These are phyloP conservation scores for Diplodia sapinea DNA, from an alignment of 2,329 filamentous ascomycete genomes.

Conservation along the genomic window DNA sequence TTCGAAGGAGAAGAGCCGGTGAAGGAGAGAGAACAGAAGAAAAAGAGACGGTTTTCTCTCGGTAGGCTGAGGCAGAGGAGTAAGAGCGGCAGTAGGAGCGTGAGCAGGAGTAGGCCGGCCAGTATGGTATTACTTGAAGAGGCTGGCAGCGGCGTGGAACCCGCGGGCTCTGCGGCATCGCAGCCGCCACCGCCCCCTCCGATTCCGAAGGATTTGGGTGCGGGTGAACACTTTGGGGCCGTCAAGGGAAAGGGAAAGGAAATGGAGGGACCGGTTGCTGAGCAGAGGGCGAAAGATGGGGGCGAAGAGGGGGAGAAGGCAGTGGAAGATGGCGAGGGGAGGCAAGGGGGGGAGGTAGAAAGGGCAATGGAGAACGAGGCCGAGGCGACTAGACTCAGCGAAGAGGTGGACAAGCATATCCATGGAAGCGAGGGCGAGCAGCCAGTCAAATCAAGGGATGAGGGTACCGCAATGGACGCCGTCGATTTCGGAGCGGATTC, in stretches of 20 bases:
- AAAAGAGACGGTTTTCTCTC: conserved; percentile 17
- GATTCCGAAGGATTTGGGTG: background rate
- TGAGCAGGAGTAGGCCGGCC: conserved; percentile 15
- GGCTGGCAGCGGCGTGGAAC: background rate
- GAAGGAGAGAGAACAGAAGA: conserved; percentile 21
- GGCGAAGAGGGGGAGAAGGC: background rate
- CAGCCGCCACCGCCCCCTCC: background rate
- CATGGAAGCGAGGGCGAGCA: background rate
- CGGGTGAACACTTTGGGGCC: background rate
- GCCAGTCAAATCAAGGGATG: background rate
- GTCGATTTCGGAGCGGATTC: conserved; percentile 4
- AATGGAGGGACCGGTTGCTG: background rate
- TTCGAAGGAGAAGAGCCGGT: background rate
- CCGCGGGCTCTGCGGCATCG: background rate
- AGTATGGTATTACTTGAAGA: conserved; percentile 12
- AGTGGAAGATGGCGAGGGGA: background rate
- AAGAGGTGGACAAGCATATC: background rate
- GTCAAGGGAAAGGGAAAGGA: background rate
- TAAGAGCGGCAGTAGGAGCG: conserved; percentile 11
- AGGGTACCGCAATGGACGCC: background rate
- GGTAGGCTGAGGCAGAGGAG: conserved; percentile 10
- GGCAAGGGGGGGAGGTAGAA: background rate
- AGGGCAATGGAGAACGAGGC: background rate
- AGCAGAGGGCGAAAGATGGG: background rate
- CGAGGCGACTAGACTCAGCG: background rate